Percentiles rank a stretch among this genome's conserved stretches.
Evolutionary conservation across 2,329 filamentous ascomycete genomes (phyloP).

Genomic region (Ciborinia camelliae): DNA sequence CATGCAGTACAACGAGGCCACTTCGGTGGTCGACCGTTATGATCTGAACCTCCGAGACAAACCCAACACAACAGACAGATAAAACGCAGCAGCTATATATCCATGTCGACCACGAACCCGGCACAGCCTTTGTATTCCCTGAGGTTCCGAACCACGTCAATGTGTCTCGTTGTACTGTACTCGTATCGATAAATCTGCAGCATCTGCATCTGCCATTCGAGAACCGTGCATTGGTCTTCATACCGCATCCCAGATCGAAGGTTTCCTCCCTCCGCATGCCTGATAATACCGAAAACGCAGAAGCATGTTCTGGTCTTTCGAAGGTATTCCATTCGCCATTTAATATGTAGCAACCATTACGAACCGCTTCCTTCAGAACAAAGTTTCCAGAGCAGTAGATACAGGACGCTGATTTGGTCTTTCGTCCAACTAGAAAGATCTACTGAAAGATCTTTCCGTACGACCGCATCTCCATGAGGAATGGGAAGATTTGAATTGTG

Average conservation of each 20-base stretch:
- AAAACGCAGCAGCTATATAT: neutral
- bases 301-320: neutral
- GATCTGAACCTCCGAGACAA: neutral
- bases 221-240: neutral
- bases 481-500: conserved; percentile 39
- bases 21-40: conserved; percentile 3
- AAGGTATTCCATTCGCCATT: neutral
- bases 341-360: conserved; percentile 71
- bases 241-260: neutral
- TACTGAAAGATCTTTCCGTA: conserved; percentile 52
- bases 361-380: conserved; percentile 75
- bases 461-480: conserved; percentile 37
- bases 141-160: conserved; percentile 18
- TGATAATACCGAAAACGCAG: neutral
- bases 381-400: conserved; percentile 81
- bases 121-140: neutral
- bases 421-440: conserved; percentile 55
- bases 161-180: conserved; percentile 3
- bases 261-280: neutral
- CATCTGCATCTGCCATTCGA: conserved; percentile 11
- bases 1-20: conserved; percentile 15
- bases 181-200: conserved; percentile 10
- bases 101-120: neutral
- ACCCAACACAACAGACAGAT: neutral
- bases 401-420: conserved; percentile 69